These are phyloP conservation scores for Fusarium hainanense DNA, from an alignment of 2,329 filamentous ascomycete species.

Conservation along the genomic window DNA sequence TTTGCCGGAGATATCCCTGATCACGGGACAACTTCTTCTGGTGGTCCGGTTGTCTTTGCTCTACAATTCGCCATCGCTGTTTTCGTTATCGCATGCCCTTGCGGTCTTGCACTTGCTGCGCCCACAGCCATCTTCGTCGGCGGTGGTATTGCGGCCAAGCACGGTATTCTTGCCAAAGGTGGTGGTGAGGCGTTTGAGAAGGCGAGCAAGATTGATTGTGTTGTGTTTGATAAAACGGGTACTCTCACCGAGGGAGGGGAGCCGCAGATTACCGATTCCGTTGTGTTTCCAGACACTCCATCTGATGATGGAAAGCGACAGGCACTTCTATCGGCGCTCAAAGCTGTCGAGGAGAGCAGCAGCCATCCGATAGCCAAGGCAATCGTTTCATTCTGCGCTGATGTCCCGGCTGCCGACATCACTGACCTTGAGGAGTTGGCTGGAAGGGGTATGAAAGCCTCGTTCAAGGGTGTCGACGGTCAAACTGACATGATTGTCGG, in stretches of 20 bases:
- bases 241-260: conserved; percentile 81
- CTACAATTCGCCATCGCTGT: conserved; percentile 87
- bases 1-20: conserved; percentile 66
- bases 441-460: conserved; percentile 75
- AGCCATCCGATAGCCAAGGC: conserved; percentile 81
- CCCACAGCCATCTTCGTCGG: conserved; percentile 89
- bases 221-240: conserved; percentile 91
- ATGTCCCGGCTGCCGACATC: conserved; percentile 50
- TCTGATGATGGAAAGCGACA: conserved; percentile 41
- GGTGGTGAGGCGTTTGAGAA: conserved; percentile 89
- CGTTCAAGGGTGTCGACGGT: conserved; percentile 36
- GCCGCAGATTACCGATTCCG: conserved; percentile 71
- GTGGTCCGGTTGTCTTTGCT: conserved; percentile 78
- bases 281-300: conserved; percentile 52
- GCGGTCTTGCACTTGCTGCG: conserved; percentile 84
- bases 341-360: conserved; percentile 75
- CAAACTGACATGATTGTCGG: conserved; percentile 69
- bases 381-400: conserved; percentile 70
- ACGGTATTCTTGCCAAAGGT: conserved; percentile 85
- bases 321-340: conserved; percentile 64
- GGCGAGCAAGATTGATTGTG: conserved; percentile 79
- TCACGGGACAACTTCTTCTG: conserved; percentile 66
- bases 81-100: conserved; percentile 88
- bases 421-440: conserved; percentile 71
- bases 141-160: conserved; percentile 79